Base-by-base conservation (phyloP, 305 asterid species). In the Euphrasia arctica region DNA sequence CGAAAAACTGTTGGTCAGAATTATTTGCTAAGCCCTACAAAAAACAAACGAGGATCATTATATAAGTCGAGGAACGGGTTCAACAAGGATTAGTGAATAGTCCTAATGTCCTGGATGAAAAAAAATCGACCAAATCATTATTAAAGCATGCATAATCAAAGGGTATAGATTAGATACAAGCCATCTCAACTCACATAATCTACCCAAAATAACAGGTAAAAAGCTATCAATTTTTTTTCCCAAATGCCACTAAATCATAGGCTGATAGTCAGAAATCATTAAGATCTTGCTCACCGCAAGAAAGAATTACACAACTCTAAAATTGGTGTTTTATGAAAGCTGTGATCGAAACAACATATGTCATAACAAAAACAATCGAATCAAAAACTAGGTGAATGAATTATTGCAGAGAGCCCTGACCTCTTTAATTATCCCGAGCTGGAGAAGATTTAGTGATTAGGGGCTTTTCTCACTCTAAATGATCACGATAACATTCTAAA, bases 401-500 rank as follows among this genome's bases (percentile, higher is more conserved):
- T 0, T 15, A 34, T 9, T 27, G 68, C 4, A 0, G 32, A 51
- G 51, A 32, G 60, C 29, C 18, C 59, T 15, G 31, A 63, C 68
- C 58, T 63, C 29, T 49, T n/a, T 1, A 12, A 45, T 49, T 49
- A 64, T 34, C 60, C 36, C 64, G 34, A 34, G 60, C 68, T 60
- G 55, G 12, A 18, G 43, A 11, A 22, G 49, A 5, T 8, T 58
- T 15, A 3, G 34, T 39, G 11, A 49, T 52, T 51, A 52, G 68
- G 68, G 60, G 34, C 51, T 18, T 34, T 31, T 31, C 34, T 31
- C 4, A 2, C 4, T 4, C 4, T 31, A 31, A 31, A 31, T 2
- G 34, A 31, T 31, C 34, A 31, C 34, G 3, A 3, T 3, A 31
- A 18, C 22, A 18, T 18, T 18, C 22, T 18, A 18, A 18, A 18